These are phyloP conservation scores for Saccharomycopsis sp. DNA, from an alignment of 805 yeast genomes.

Conservation along the genomic window DNA sequence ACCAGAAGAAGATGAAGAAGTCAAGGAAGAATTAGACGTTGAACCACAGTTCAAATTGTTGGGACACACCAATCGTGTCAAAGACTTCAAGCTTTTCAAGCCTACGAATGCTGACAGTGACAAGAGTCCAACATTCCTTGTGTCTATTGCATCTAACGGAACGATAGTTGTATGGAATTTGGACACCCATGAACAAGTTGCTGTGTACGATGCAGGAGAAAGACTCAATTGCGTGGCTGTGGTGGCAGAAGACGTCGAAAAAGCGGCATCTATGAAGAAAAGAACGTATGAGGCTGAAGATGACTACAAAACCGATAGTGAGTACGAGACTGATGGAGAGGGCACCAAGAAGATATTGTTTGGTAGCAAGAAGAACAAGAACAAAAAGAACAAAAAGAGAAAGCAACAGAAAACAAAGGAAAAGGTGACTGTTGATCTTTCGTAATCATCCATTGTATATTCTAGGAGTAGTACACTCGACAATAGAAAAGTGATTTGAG, in stretches of 20 bases:
- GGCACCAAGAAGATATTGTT: constrained; percentile 53
- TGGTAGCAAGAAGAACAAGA: constrained; percentile 33
- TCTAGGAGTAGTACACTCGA: too few relatives aligned
- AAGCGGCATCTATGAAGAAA: constrained; percentile 60
- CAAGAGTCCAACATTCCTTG: constrained; percentile 35
- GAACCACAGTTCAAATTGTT: constrained; percentile 52
- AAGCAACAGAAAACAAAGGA: constrained; percentile 22
- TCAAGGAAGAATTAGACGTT: constrained; percentile 26
- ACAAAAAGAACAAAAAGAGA: constrained; percentile 35
- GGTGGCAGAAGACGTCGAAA: constrained; percentile 73
- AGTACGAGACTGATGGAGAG: constrained; percentile 70
- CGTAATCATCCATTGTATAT: neutral
- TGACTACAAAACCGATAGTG: constrained; percentile 58
- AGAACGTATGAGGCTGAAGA: constrained; percentile 40
- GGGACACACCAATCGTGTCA: constrained; percentile 84
- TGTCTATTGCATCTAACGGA: constrained; percentile 90
- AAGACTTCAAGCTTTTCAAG: constrained; percentile 55
- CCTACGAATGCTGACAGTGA: constrained; percentile 29
- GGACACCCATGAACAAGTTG: constrained; percentile 64
- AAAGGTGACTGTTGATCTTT: neutral
- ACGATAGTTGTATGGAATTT: constrained; percentile 87
- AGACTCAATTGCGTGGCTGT: constrained; percentile 80
- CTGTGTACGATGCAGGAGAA: constrained; percentile 87
- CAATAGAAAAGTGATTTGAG: too few relatives aligned
- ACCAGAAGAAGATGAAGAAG: constrained; percentile 18